Percentiles rank a stretch among this genome's conserved stretches.
phyloP scores from a whole-genome alignment of 805 yeast genomes.

The Cyberlindnera xishuangbannaensis region DNA sequence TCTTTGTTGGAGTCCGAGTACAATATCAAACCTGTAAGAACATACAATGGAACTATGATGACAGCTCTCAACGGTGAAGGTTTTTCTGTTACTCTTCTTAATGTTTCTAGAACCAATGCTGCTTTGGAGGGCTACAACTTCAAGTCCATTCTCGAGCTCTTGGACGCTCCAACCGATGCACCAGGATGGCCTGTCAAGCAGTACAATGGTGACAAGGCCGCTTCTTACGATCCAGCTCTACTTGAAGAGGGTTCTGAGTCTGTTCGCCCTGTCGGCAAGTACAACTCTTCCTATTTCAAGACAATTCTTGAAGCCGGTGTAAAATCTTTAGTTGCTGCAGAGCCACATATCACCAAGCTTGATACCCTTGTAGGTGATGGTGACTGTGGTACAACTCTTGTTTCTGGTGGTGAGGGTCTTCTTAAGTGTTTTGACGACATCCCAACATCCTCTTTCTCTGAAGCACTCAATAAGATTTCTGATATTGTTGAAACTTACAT shows the following conservation, averaged over 20 bases:
- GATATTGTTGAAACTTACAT: constrained; percentile 83
- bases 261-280: constrained; percentile 31
- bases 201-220: constrained; percentile 23
- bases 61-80: constrained; percentile 93
- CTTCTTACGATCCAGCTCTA: constrained; percentile 25
- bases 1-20: constrained; percentile 47
- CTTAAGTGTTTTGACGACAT: constrained; percentile 43
- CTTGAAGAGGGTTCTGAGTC: constrained; percentile 28
- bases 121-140: constrained; percentile 25
- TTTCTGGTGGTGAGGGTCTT: constrained; percentile 74
- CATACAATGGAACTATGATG: constrained; percentile 72
- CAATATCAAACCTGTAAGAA: constrained; percentile 57
- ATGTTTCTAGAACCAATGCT: constrained; percentile 48
- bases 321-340: constrained; percentile 49
- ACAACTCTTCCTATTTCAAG: constrained; percentile 28
- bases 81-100: constrained; percentile 76
- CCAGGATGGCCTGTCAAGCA: constrained; percentile 63
- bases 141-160: constrained; percentile 39
- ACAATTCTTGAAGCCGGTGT: constrained; percentile 44
- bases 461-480: constrained; percentile 64
- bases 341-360: constrained; percentile 76
- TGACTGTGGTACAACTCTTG: constrained; percentile 91
- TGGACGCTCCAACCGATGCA: constrained; percentile 72
- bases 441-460: constrained; percentile 37
- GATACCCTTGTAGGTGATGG: constrained; percentile 95